phyloP scores from a whole-genome alignment of 2,329 filamentous ascomycete genomes.

The Aquanectria penicillioides region DNA sequence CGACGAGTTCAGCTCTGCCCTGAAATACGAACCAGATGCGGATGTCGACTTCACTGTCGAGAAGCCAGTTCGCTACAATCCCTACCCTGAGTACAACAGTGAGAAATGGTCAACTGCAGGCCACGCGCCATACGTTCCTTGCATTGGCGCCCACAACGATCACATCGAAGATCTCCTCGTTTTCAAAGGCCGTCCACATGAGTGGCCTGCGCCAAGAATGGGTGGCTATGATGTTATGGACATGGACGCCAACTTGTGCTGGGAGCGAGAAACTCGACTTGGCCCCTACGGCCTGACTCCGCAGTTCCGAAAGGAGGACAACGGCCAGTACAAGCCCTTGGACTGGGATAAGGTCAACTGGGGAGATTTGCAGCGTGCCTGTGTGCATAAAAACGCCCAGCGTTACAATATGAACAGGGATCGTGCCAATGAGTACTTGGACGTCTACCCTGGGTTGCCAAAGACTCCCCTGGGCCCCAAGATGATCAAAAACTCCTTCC shows the following conservation, averaged over 20 bases:
- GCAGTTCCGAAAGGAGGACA: slow-evolving; percentile 56
- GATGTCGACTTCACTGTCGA: slow-evolving; percentile 54
- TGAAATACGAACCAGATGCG: slow-evolving; percentile 47
- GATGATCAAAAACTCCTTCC: slow-evolving; percentile 19
- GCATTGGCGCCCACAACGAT: slow-evolving; percentile 71
- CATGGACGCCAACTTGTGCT: slow-evolving; percentile 72
- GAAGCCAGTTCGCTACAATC: slow-evolving; percentile 69
- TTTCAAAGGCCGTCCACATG: slow-evolving; percentile 68
- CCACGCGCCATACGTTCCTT: slow-evolving; percentile 69
- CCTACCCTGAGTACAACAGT: slow-evolving; percentile 77
- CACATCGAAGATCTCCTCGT: slow-evolving; percentile 70
- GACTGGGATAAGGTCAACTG: slow-evolving; percentile 75
- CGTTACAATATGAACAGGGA: slow-evolving; percentile 64
- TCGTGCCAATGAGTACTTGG: slow-evolving; percentile 55
- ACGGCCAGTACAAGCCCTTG: slow-evolving; percentile 48
- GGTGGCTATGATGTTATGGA: slow-evolving; percentile 70
- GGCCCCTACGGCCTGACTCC: slow-evolving; percentile 70
- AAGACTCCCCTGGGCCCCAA: slow-evolving; percentile 26
- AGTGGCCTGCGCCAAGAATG: slow-evolving; percentile 69
- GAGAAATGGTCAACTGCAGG: slow-evolving; percentile 66
- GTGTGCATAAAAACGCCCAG: slow-evolving; percentile 71
- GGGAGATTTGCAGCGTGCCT: slow-evolving; percentile 75
- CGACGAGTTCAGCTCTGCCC: slow-evolving; percentile 42
- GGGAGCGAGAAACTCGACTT: slow-evolving; percentile 75
- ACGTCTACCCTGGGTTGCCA: slow-evolving; percentile 51